Base-by-base conservation (phyloP, 2,329 filamentous ascomycete genomes). In the Apiospora malaysiana region DNA sequence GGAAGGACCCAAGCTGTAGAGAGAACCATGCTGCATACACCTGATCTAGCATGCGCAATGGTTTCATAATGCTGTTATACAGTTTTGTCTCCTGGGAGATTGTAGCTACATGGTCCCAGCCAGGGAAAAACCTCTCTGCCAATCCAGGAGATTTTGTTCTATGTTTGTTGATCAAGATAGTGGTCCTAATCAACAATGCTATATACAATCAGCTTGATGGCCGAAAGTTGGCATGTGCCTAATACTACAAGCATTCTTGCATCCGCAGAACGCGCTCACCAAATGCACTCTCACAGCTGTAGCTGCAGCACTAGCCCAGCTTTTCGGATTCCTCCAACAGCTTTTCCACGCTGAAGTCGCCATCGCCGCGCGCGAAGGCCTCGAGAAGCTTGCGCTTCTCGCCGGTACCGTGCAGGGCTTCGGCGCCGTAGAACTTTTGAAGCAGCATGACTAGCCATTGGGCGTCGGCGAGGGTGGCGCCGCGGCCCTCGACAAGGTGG, bases 371-470 rank as follows among this genome's bases (percentile, higher is more conserved):
- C 0, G 89, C 92, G 81, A 99, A 99, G 87, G 92, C 91, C 81
- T 94, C 90, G 79, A 98, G 81, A 79, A 99, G 80, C 81, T 87
- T 87, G 78, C 87, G 89, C 83, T 93, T 91, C 74, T 89, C 88
- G 73, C 86, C 86, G 1, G 82, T 85, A 75, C 90, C 90, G 79
- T 90, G 88, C 74, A 85, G 83, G 69, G 85, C 85, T 72, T 81
- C 79, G 65, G 76, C 77, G 8, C 92, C 90, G 79, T 99, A 99
- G 82, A 99, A 99, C 78, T 94, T 91, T 85, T 99, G 96, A 83
- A 99, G 84, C 76, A 94, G 96, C 90, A 98, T 93, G 68, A 97
- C 86, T 76, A 99, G 83, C 92, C 93, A 98, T 82, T 91, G 91
- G n/a, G 93, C 95, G 79, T 97, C 93, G 69, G 94, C 90, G 0